phyloP scores from a whole-genome alignment of 371 early-diverging fungal genomes.

The Mucor piriformis region DNA sequence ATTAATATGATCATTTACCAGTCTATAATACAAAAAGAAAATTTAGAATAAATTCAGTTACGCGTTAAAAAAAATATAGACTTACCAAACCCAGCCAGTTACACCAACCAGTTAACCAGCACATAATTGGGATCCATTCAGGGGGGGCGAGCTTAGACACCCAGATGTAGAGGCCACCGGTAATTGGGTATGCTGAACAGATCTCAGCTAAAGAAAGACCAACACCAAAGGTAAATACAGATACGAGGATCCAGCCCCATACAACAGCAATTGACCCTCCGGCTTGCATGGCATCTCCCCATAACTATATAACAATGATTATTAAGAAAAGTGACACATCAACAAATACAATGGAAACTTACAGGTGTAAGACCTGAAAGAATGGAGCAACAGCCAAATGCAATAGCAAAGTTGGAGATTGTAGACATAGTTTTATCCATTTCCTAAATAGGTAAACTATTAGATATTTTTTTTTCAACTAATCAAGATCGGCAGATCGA shows the following conservation, averaged over 20 bases:
- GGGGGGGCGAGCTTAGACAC: conserved; percentile 61
- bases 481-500: neutral
- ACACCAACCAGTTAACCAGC: conserved; percentile 63
- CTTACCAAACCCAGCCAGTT: conserved; percentile 62
- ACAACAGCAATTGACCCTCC: conserved; percentile 73
- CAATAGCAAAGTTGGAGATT: conserved; percentile 66
- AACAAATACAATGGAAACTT: conserved; percentile 5
- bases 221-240: conserved; percentile 64
- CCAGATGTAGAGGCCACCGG: conserved; percentile 66
- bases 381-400: conserved; percentile 66
- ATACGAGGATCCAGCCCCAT: conserved; percentile 74
- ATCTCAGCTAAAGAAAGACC: conserved; percentile 78
- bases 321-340: too few species aligned
- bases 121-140: conserved; percentile 59
- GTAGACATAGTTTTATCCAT: conserved; percentile 68
- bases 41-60: neutral
- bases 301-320: conserved; percentile 30
- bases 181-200: conserved; percentile 73
- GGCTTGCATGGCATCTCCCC: conserved; percentile 63
- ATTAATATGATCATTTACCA: conserved; percentile 9
- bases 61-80: neutral
- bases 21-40: conserved; percentile 15
- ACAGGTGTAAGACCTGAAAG: conserved; percentile 65
- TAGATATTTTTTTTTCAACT: neutral
- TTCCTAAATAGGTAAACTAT: conserved; percentile 42